Percentiles rank a stretch among this genome's conserved stretches.
Conservation (phyloP, 2,329 filamentous ascomycete species). For the Lasiodiplodia theobromae region DNA sequence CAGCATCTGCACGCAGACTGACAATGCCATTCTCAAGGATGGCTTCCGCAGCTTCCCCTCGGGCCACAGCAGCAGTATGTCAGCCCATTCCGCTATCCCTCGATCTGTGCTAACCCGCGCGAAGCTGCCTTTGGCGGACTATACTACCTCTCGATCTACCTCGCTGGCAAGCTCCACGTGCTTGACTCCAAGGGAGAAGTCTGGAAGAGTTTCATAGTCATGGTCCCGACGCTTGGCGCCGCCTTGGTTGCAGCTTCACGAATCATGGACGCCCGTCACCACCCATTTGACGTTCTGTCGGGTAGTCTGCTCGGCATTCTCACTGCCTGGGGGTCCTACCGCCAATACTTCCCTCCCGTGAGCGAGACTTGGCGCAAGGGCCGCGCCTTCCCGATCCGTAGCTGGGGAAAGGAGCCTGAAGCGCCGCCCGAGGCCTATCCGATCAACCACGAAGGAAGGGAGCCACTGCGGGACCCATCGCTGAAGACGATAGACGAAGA, state of each 20-base stretch:
- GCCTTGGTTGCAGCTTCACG: constrained; percentile 63
- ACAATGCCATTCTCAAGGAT: constrained; percentile 62
- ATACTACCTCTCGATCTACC: constrained; percentile 66
- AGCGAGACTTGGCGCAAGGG: constrained; percentile 64
- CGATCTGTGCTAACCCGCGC: constrained; percentile 32
- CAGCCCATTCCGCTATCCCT: not conserved
- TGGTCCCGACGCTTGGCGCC: constrained; percentile 62
- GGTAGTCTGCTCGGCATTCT: constrained; percentile 61
- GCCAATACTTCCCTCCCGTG: constrained; percentile 66
- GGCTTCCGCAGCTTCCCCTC: constrained; percentile 67
- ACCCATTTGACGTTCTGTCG: constrained; percentile 67
- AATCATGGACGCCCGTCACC: constrained; percentile 68
- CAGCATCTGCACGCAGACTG: constrained; percentile 59
- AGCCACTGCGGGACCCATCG: constrained; percentile 39
- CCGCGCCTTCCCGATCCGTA: constrained; percentile 64
- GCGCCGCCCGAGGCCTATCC: constrained; percentile 36
- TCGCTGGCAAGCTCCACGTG: constrained; percentile 66
- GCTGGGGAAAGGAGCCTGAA: constrained; percentile 60
- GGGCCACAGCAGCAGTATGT: constrained; percentile 62
- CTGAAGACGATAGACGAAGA: constrained; percentile 42
- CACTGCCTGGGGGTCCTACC: constrained; percentile 61
- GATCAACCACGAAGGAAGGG: constrained; percentile 38
- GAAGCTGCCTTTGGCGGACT: constrained; percentile 65
- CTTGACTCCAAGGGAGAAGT: constrained; percentile 67
- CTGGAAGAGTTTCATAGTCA: constrained; percentile 64